Base-by-base conservation (phyloP, 1,284 basidiomycete species). In the Ceratobasidium sp. region DNA sequence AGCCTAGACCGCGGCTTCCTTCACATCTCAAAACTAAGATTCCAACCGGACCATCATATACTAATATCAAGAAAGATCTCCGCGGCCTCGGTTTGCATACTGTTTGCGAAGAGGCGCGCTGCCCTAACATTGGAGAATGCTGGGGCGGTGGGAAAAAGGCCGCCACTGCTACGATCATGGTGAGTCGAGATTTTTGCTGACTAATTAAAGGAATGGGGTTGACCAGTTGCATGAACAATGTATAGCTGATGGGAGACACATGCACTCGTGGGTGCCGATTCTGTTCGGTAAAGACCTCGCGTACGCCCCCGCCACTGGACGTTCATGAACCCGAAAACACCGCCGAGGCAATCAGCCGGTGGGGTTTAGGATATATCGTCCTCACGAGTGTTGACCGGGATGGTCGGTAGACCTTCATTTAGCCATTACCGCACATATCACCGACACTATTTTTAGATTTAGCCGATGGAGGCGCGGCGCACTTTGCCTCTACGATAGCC, bases 161-260 rank as follows among this genome's bases (percentile, higher is more conserved):
- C 69, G 98, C 98, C 16, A 99, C 98, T 7, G 96, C 96, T n/a
- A 98, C 96, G 0, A 99, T 99, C 85, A 99, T 99, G 98, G 97
- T 95, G 80, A 77, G 89, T 64, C 50, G 35, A 48, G 65, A 27
- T 67, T 64, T 67, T 62, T n/a, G 48, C 50, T 67, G 67, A 64
- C 46, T 41, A 66, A 71, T 38, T 41, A 27, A 4, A 14, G 30
- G 33, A 27, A 18, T 7, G 18, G 30, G 14, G 59, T 16, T 48
- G 18, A 52, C 30, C 59, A 16, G 35, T 38, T 38, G 44, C 27
- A 35, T 10, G 35, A 16, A 44, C 6, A 20, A 12, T 20, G 30
- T 78, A 4, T 81, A 97, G 96, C 87, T 99, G 46, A 99, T 99
- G 98, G 98, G 98, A n/a, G 97, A 99, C 86, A 98, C 96, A 14